These are phyloP conservation scores for Dissophora globulifera DNA, from an alignment of 192 early-diverging fungal genomes.

Conservation along the genomic window DNA sequence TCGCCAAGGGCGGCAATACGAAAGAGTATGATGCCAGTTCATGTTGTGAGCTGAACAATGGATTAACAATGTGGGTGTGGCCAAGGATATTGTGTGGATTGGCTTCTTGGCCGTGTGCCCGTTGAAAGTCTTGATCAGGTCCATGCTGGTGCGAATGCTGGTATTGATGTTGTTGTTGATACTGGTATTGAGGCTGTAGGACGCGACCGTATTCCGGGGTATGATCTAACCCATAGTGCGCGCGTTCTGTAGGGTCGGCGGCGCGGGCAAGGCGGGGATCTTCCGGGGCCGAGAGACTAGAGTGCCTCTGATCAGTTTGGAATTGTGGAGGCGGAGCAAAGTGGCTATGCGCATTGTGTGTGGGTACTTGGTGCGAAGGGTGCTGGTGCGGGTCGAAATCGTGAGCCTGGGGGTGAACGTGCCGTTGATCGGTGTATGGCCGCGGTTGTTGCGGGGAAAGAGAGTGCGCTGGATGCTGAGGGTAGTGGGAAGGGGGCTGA, in stretches of 20 bases:
- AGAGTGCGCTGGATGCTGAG: background rate
- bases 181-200: background rate
- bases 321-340: no score
- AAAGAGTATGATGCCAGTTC: background rate
- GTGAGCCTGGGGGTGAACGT: background rate
- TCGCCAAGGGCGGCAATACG: background rate
- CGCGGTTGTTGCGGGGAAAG: background rate
- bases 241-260: no score
- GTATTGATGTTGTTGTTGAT: background rate
- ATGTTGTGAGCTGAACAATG: background rate
- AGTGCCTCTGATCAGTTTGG: no score
- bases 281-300: no score
- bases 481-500: background rate
- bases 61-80: background rate
- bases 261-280: no score
- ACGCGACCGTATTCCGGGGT: background rate
- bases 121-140: background rate
- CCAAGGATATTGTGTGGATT: background rate
- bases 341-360: no score
- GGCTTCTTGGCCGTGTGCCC: background rate
- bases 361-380: no score
- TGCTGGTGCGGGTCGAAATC: background rate
- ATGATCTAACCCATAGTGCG: no score
- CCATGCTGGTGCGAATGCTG: slow-evolving; percentile 1
- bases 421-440: background rate